Conservation (phyloP, 116 monocot species). For the Posidonia oceanica region DNA sequence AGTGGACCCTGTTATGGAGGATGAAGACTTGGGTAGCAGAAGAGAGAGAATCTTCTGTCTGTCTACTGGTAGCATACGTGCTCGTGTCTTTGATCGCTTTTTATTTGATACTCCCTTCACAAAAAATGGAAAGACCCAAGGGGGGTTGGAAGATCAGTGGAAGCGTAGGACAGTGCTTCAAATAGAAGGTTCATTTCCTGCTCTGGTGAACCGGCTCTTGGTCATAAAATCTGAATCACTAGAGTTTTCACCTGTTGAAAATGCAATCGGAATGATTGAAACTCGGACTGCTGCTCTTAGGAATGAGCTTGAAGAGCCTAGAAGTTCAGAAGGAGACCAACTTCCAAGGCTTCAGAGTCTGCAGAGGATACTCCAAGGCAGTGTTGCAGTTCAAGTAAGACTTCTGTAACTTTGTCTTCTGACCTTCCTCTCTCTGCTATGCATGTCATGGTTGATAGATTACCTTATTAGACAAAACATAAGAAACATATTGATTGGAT, state of each 20-base stretch:
- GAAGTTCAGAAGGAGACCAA: slow-evolving; percentile 95
- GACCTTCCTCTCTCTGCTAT: neutral
- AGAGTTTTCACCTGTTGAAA: slow-evolving; percentile 98
- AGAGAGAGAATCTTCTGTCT: slow-evolving; percentile 84
- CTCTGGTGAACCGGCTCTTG: slow-evolving; percentile 81
- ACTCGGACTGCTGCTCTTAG: slow-evolving; percentile 91
- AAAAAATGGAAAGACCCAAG: slow-evolving; percentile 96
- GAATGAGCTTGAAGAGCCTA: slow-evolving; percentile 97
- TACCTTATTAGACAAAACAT: no score
- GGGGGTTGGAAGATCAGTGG: slow-evolving; percentile 98
- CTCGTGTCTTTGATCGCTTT: slow-evolving; percentile 89
- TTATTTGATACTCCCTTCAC: slow-evolving; percentile 98
- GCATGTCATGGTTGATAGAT: no score
- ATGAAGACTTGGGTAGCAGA: slow-evolving; percentile 87
- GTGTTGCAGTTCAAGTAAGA: slow-evolving; percentile 93
- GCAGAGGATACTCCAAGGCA: slow-evolving; percentile 99
- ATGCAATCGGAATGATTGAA: slow-evolving; percentile 99
- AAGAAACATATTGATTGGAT: no score
- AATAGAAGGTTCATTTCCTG: slow-evolving; percentile 92
- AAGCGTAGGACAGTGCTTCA: slow-evolving; percentile 83
- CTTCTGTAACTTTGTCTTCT: neutral
- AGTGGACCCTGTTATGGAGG: slow-evolving; percentile 99
- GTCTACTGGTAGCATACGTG: slow-evolving; percentile 71
- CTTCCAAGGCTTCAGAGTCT: slow-evolving; percentile 88
- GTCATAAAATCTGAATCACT: slow-evolving; percentile 81